Base-by-base conservation (phyloP, 441 rosid species). In the Gossypium davidsonii region DNA sequence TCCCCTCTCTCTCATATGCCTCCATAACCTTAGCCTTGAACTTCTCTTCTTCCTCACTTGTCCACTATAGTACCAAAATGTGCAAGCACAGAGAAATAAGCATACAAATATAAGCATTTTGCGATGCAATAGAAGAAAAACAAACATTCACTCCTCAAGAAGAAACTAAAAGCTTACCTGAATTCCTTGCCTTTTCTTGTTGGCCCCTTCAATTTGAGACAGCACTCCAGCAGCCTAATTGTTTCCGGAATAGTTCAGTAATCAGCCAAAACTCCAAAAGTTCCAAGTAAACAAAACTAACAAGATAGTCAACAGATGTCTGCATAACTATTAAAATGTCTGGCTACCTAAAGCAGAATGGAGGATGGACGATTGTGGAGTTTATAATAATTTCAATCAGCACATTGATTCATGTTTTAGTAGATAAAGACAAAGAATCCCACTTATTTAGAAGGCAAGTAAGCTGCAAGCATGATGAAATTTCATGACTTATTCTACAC, bases 211-310 rank as follows among this genome's bases (percentile, higher is more conserved):
- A 63, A 92, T 88, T 81, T 92, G 97, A 70, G 88, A 85, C 66
- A 92, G 87, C 72, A 94, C 97, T n/a, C 98, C 93, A 1, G 97
- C 98, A 71, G 98, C 97, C 98, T 94, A 81, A 20, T 74, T 31
- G 55, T 70, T 74, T 26, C 31, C 46, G 25, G 71, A 28, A 75
- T 55, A 68, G 6, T 60, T 42, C 58, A 74, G 10, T 21, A 31
- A 49, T 46, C 44, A 7, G 44, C 23, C 3, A 26, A 14, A 39
- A 37, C 21, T 44, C 66, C 14, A 49, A 31, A 51, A 70, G 64
- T 61, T 46, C 64, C 64, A 15, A 48, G 37, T 31, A 26, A 20
- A 56, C 15, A 25, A 63, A 57, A 76, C 7, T 46, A 3, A 20
- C 2, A 48, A 1, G 18, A 37, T 14, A 7, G 28, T 67, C 31